phyloP scores from a whole-genome alignment of 371 early-diverging fungal genomes.

The Haplosporangium sp. region DNA sequence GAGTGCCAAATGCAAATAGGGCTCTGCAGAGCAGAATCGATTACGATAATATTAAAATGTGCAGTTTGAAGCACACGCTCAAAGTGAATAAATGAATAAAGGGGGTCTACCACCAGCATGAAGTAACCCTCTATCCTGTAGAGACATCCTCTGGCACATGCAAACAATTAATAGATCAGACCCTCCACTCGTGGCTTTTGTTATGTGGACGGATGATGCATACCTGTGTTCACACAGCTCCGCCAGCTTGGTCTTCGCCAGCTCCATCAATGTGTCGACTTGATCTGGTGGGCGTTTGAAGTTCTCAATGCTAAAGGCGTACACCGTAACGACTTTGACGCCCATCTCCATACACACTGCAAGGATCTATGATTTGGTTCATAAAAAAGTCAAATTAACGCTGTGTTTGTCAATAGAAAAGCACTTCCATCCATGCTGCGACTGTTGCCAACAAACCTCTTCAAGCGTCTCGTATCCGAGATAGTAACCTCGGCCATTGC shows the following conservation, averaged over 20 bases:
- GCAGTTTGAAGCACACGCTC: too few species aligned
- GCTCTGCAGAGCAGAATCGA: too few species aligned
- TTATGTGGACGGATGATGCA: too few species aligned
- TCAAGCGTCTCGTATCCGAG: constrained; percentile 85
- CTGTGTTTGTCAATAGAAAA: too few species aligned
- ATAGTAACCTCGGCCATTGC: constrained; percentile 80
- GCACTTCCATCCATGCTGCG: background rate
- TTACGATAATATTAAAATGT: too few species aligned
- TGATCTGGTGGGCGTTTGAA: constrained; percentile 93
- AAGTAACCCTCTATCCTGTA: background rate
- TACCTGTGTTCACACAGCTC: constrained; percentile 80
- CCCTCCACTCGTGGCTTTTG: constrained; percentile 7
- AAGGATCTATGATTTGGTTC: constrained; percentile 67
- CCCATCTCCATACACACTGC: constrained; percentile 91
- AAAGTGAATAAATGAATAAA: background rate
- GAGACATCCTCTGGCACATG: too few species aligned
- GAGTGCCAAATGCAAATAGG: too few species aligned
- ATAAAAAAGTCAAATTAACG: too few species aligned
- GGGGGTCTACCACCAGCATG: too few species aligned
- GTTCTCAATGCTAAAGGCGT: constrained; percentile 98
- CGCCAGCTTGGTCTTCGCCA: constrained; percentile 83
- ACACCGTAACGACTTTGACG: constrained; percentile 93
- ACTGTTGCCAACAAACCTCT: constrained; percentile 60
- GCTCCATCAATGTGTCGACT: constrained; percentile 89
- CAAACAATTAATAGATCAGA: too few species aligned